A percentile compares a stretch with the other conserved stretches of the same genome.
phyloP scores from a whole-genome alignment of 768 basidiomycete species.

The Mrakia blollopis region DNA sequence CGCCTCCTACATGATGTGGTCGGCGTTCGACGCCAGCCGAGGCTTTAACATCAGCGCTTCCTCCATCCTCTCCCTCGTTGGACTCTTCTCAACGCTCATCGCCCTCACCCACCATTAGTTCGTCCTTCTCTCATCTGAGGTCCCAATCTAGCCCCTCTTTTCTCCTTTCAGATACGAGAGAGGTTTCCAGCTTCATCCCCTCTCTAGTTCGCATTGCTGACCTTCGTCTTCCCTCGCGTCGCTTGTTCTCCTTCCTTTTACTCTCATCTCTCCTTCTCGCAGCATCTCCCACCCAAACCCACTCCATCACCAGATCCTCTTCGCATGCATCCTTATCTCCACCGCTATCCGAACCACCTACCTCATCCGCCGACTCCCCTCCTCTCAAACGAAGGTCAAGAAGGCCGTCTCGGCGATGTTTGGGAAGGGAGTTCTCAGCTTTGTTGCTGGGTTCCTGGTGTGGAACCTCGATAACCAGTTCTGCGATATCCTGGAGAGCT shows the following conservation, averaged over 20 bases:
- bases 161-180: too few species aligned
- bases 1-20: conserved; percentile 11
- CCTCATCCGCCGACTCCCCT: not conserved
- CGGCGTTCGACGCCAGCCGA: conserved; percentile 1
- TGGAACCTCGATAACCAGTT: conserved; percentile 10
- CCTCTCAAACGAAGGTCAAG: not conserved
- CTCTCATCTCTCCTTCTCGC: not conserved
- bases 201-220: not conserved
- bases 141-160: not conserved
- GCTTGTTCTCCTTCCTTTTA: not conserved
- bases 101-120: conserved; percentile 5
- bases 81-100: not conserved
- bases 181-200: not conserved
- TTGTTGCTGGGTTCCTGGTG: not conserved
- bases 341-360: conserved; percentile 10
- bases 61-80: conserved; percentile 4
- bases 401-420: conserved; percentile 1
- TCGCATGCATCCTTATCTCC: not conserved
- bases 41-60: not conserved
- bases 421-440: not conserved
- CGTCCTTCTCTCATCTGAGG: not conserved
- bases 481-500: not conserved
- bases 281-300: conserved; percentile 17
- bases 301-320: conserved; percentile 13
- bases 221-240: not conserved